These are phyloP conservation scores for Acanthamoeba castellanii DNA, from an alignment of 208 protist species.

Conservation along the genomic window DNA sequence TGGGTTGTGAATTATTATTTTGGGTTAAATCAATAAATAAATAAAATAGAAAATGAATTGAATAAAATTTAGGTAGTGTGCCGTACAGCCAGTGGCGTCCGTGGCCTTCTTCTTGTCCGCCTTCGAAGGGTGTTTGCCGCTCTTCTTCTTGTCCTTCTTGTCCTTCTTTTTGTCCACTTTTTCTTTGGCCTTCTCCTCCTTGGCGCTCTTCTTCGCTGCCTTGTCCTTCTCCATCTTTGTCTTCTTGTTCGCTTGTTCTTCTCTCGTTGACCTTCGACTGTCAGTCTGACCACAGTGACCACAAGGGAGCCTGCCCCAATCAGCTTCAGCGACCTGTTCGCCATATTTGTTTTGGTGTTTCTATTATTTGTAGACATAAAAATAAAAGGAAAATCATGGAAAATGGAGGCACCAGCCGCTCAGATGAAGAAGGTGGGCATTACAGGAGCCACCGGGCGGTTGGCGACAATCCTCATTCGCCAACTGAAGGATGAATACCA, in stretches of 20 bases:
- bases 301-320: too few relatives aligned
- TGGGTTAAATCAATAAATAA: neutral
- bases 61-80: too few relatives aligned
- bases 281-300: too few relatives aligned
- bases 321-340: too few relatives aligned
- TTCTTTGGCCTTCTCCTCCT: constrained; percentile 2
- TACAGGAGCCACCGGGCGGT: neutral
- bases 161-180: neutral
- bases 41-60: neutral
- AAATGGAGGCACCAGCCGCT: too few relatives aligned
- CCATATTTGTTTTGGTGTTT: too few relatives aligned
- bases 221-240: neutral
- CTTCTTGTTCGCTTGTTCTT: neutral
- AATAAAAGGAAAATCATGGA: too few relatives aligned
- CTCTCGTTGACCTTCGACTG: too few relatives aligned
- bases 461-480: neutral
- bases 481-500: neutral
- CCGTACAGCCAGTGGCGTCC: neutral
- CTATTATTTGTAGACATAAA: too few relatives aligned
- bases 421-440: constrained; percentile 29
- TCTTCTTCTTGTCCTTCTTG: neutral
- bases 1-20: too few relatives aligned
- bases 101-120: neutral
- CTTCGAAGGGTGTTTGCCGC: neutral
- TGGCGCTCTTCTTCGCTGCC: neutral